Percentiles rank a stretch among this genome's conserved stretches.
Evolutionary conservation across 1,139 yeast genomes (phyloP).

Genomic region (Arxiozyma telluris): DNA sequence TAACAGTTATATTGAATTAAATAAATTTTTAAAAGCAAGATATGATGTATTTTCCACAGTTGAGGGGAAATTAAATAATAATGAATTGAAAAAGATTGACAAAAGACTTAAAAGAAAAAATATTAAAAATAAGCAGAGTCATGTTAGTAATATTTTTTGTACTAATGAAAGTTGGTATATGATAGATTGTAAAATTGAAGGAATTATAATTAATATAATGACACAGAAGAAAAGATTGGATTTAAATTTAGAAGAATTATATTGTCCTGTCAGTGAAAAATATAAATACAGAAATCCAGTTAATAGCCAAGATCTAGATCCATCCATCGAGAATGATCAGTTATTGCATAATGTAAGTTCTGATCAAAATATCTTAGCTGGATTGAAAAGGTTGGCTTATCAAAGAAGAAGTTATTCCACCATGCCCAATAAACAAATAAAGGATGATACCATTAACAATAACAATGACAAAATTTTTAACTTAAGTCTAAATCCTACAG

Average conservation of each 20-base stretch:
- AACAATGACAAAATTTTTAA: not conserved
- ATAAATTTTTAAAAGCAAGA: constrained; percentile 39
- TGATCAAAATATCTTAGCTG: constrained; percentile 23
- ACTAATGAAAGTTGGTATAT: constrained; percentile 68
- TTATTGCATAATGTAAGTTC: constrained; percentile 5
- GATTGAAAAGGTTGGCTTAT: constrained; percentile 24
- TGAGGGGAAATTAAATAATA: constrained; percentile 65
- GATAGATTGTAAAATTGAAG: constrained; percentile 57
- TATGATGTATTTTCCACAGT: constrained; percentile 40
- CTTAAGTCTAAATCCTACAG: not conserved
- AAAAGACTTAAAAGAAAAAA: constrained; percentile 54
- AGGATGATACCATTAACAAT: too few relatives aligned
- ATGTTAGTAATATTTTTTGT: not conserved
- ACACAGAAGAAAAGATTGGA: constrained; percentile 60
- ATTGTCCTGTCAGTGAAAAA: constrained; percentile 44
- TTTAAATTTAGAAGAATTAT: constrained; percentile 61
- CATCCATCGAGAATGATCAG: not conserved
- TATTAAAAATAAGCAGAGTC: constrained; percentile 16
- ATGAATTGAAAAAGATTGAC: constrained; percentile 48
- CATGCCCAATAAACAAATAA: not conserved
- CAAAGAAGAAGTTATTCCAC: constrained; percentile 21
- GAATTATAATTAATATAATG: constrained; percentile 60
- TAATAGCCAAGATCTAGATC: too few relatives aligned
- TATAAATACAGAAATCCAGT: constrained; percentile 21
- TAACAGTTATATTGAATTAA: constrained; percentile 57